Percentiles rank a stretch among this genome's conserved stretches.
Evolutionary conservation across 768 basidiomycete species (phyloP).

Genomic region (Chalciporus chontae): DNA sequence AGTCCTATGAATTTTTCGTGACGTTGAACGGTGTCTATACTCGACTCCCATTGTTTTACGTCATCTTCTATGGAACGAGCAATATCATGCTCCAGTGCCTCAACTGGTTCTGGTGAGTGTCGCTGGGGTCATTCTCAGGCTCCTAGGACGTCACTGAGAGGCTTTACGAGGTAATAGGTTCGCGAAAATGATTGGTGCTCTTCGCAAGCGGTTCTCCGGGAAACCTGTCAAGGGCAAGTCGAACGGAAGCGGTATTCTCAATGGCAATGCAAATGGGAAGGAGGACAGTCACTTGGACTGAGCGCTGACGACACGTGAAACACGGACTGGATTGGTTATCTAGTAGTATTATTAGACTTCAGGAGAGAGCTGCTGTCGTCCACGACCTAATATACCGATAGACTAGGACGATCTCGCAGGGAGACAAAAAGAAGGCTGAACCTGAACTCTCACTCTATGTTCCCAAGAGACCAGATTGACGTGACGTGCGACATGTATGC

Average conservation of each 20-base stretch:
- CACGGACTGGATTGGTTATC: not conserved
- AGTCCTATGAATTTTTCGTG: constrained; percentile 68
- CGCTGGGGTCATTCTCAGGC: not conserved
- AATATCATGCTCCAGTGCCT: constrained; percentile 67
- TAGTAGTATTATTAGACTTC: not conserved
- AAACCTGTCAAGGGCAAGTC: constrained; percentile 16
- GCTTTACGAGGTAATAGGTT: constrained; percentile 43
- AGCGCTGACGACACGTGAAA: not conserved
- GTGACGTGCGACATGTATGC: constrained; percentile 64
- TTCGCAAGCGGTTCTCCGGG: constrained; percentile 56
- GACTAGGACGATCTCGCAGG: constrained; percentile 5
- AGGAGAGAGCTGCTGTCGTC: not conserved
- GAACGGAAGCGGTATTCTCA: constrained; percentile 10
- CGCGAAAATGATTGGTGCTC: constrained; percentile 64
- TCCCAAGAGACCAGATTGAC: constrained; percentile 84
- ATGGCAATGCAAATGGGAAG: constrained; percentile 20
- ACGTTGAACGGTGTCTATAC: constrained; percentile 55
- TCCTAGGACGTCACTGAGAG: not conserved
- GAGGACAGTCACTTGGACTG: constrained; percentile 8
- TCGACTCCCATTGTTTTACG: constrained; percentile 49
- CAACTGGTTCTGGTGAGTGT: constrained; percentile 77
- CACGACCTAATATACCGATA: constrained; percentile 11
- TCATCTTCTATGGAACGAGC: constrained; percentile 50
- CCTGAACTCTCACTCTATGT: constrained; percentile 55
- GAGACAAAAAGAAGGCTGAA: constrained; percentile 48